Evolutionary conservation across 495 filamentous ascomycete genomes (phyloP).

Genomic region (Penicillium crystallinum): DNA sequence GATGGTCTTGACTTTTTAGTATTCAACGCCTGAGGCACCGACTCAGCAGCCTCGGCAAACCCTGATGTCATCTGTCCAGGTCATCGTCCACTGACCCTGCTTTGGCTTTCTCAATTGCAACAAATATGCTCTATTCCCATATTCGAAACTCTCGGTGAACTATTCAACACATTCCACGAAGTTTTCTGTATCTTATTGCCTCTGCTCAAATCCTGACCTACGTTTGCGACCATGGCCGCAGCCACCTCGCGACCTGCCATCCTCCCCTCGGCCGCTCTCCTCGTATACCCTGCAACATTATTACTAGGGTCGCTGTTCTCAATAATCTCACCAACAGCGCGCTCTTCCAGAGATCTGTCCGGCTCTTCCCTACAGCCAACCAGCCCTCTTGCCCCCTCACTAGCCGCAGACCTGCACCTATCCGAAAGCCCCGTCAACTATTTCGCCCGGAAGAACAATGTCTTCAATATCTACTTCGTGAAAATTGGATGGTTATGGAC

Average conservation of each 20-base stretch:
- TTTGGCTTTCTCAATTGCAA: neutral
- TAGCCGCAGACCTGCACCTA: slow-evolving; percentile 40
- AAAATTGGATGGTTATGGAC: slow-evolving; percentile 95
- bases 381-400: slow-evolving; percentile 49
- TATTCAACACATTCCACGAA: neutral
- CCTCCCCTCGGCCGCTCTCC: slow-evolving; percentile 32
- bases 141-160: neutral
- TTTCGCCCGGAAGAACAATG: slow-evolving; percentile 86
- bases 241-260: slow-evolving; percentile 12
- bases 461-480: slow-evolving; percentile 88
- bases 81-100: slow-evolving; percentile 1
- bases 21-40: neutral
- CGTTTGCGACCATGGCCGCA: slow-evolving; percentile 19
- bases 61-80: slow-evolving; percentile 5
- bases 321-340: slow-evolving; percentile 64
- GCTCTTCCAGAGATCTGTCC: slow-evolving; percentile 15
- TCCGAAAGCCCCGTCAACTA: slow-evolving; percentile 55
- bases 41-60: slow-evolving; percentile 4
- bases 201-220: neutral
- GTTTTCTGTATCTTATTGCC: neutral
- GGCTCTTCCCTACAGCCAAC: slow-evolving; percentile 45
- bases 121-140: neutral
- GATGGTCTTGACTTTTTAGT: too few species aligned
- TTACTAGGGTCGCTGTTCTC: slow-evolving; percentile 76
- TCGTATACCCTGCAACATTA: slow-evolving; percentile 74